Base-by-base conservation (phyloP, 495 filamentous ascomycete species). In the Glonium stellatum region DNA sequence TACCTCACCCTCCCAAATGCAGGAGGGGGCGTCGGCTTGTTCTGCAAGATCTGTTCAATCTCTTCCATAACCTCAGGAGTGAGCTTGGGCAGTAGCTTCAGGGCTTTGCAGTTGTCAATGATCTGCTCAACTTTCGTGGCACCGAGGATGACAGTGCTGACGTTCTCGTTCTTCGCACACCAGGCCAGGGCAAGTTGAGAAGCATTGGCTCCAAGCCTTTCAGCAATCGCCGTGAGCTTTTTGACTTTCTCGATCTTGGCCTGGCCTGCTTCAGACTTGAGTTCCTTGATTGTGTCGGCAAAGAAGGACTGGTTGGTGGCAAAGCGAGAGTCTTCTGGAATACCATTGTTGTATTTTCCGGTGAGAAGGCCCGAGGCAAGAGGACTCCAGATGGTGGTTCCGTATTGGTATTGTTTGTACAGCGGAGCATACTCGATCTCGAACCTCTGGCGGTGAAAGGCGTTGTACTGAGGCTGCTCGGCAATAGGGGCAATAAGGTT, bases 391-490 rank as follows among this genome's bases (percentile, higher is more conserved):
- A 76, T 75, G 23, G 73, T 76, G 21, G 73, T 75, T 27, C 73
- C 73, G 54, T 75, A 75, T 46, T 70, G 55, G 65, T 68, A 72
- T 62, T 76, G 66, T 51, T 76, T 57, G 64, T 63, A 76, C 22
- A 76, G 57, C 12, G 73, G 73, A 0, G 67, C 71, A 52, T 75
- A 76, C 59, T 76, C 74, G n/a, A 68, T 61, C 63, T 77, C 80
- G 65, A 83, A 81, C 54, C 77, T 71, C 68, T 80, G 66, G 48
- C 81, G 74, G 69, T 79, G 74, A 62, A 82, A 77, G 27, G 79
- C 72, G 65, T 83, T 82, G 74, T 82, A 82, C 39, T 80, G 76
- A 8, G 81, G 80, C 70, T 83, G 79, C 63, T 83, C 81, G 44
- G 80, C 79, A 35, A 84, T 74, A 0, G 80, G 80, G 0, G 77